These are phyloP conservation scores for Penicillium capsulatum DNA, from an alignment of 2,329 filamentous ascomycete genomes.

Conservation along the genomic window DNA sequence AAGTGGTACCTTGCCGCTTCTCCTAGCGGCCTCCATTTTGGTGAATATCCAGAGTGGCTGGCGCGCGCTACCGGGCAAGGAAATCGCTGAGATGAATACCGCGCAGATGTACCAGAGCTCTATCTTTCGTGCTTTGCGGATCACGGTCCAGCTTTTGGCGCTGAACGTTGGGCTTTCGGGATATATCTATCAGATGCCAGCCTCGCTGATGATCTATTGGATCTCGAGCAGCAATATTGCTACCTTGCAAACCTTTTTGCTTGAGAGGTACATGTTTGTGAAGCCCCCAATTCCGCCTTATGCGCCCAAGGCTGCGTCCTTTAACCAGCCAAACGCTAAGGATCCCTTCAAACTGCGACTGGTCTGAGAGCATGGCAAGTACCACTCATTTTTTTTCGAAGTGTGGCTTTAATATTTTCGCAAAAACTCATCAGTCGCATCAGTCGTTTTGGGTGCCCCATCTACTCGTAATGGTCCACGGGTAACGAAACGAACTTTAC, in stretches of 20 bases:
- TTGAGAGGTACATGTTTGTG: conserved; percentile 41
- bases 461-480: too few species aligned
- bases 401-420: too few species aligned
- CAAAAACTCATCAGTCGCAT: too few species aligned
- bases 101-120: conserved; percentile 24
- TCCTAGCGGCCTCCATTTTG: conserved; percentile 49
- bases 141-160: conserved; percentile 36
- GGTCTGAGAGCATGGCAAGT: neutral
- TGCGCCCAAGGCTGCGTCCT: neutral
- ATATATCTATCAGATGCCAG: conserved; percentile 38
- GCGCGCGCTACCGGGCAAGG: conserved; percentile 18
- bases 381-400: too few species aligned
- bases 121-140: conserved; percentile 26
- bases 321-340: neutral
- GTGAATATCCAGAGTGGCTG: conserved; percentile 42
- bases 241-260: conserved; percentile 37
- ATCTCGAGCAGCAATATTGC: conserved; percentile 44
- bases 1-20: conserved; percentile 46
- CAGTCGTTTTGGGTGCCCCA: too few species aligned
- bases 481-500: too few species aligned
- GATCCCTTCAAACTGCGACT: conserved; percentile 6
- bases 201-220: conserved; percentile 50
- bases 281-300: conserved; percentile 24
- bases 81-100: conserved; percentile 26
- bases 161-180: conserved; percentile 36